These are phyloP conservation scores for Coemansia reversa DNA, from an alignment of 192 early-diverging fungal species.

Conservation along the genomic window DNA sequence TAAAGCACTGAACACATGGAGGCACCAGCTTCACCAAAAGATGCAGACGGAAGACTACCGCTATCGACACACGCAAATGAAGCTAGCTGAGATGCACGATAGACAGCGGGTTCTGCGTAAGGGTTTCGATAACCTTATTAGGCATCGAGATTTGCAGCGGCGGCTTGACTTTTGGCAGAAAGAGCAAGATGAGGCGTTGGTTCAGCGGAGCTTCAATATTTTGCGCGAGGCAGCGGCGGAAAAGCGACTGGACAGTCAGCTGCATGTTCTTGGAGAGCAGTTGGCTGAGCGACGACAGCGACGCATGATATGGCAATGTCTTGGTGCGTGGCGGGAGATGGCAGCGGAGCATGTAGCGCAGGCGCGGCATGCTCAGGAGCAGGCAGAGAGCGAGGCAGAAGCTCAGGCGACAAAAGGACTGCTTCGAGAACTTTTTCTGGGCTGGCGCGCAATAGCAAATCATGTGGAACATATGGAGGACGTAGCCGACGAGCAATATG, in stretches of 20 bases:
- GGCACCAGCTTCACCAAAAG: background rate
- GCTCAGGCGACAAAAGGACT: background rate
- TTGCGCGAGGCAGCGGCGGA: too few relatives aligned
- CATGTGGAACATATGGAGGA: background rate
- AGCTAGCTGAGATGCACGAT: conserved; percentile 22
- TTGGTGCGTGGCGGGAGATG: too few relatives aligned
- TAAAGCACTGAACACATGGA: conserved; percentile 11
- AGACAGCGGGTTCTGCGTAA: conserved; percentile 3
- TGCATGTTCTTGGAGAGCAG: too few relatives aligned
- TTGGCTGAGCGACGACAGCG: too few relatives aligned
- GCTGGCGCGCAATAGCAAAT: conserved; percentile 2
- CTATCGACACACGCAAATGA: conserved; percentile 11
- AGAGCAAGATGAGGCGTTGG: background rate
- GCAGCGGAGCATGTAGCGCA: too few relatives aligned
- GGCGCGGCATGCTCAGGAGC: too few relatives aligned
- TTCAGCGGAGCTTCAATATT: background rate
- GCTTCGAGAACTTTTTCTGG: conserved; percentile 1
- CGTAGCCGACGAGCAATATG: conserved; percentile 19
- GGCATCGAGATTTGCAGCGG: conserved; percentile 1
- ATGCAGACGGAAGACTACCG: background rate
- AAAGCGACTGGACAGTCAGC: too few relatives aligned
- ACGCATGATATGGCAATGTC: too few relatives aligned
- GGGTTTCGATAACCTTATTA: conserved; percentile 1
- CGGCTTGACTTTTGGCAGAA: conserved; percentile 6
- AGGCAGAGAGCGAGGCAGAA: background rate